Percentiles rank a stretch among this genome's conserved stretches.
Evolutionary conservation across 192 early-diverging fungal species (phyloP).

Genomic region (Haplosporangium gracile): DNA sequence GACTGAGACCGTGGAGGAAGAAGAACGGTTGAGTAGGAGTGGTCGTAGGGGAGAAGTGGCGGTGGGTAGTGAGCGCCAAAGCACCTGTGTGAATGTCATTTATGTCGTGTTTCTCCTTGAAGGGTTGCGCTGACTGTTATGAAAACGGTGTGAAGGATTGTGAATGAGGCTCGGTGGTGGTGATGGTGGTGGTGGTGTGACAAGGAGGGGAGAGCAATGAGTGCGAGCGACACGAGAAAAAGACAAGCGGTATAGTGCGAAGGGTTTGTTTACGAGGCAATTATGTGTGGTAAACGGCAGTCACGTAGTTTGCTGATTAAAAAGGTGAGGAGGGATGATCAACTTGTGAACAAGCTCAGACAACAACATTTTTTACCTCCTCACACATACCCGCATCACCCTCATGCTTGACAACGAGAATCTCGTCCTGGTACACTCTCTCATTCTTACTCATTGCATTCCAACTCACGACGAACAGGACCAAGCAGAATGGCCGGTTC

Average conservation of each 20-base stretch:
- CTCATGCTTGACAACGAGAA: slow-evolving; percentile 46
- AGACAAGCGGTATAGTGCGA: background rate
- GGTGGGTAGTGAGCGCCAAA: slow-evolving; percentile 5
- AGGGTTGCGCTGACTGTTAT: background rate
- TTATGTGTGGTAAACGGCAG: background rate
- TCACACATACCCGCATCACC: no score
- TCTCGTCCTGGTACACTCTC: slow-evolving; percentile 24
- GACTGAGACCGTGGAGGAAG: background rate
- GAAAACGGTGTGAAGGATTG: no score
- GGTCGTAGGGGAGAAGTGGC: background rate
- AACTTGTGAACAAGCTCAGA: background rate
- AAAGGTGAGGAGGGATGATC: background rate
- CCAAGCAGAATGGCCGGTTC: background rate
- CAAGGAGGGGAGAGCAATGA: background rate
- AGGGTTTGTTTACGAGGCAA: background rate
- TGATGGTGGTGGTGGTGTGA: background rate
- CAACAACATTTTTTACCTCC: background rate
- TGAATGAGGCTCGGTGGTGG: background rate
- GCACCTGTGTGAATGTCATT: background rate
- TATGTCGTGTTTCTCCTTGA: background rate
- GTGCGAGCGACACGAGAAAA: background rate
- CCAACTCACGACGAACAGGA: background rate
- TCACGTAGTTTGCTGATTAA: background rate
- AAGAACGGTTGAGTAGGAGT: background rate
- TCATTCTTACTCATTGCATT: background rate